Conservation (phyloP, 2,329 filamentous ascomycete species). For the Aspergillus sojae region DNA sequence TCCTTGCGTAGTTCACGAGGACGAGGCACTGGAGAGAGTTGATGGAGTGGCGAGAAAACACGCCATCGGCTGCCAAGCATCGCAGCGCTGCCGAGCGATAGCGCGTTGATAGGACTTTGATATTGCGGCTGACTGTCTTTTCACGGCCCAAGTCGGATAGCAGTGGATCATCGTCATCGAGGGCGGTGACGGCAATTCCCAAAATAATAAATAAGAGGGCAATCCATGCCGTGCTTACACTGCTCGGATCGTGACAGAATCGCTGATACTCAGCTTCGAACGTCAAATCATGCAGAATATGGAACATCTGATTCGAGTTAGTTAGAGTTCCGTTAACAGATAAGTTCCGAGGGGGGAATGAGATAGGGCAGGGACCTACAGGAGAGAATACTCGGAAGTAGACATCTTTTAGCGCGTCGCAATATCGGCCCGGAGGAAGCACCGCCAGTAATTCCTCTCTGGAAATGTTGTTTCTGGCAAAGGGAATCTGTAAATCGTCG, state of each 20-base stretch:
- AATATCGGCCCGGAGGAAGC: conserved; percentile 40
- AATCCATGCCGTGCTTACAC: conserved; percentile 42
- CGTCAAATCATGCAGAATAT: conserved; percentile 45
- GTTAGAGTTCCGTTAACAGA: neutral
- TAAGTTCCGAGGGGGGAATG: neutral
- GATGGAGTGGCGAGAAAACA: conserved; percentile 43
- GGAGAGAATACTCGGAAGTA: conserved; percentile 45
- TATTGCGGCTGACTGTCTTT: conserved; percentile 38
- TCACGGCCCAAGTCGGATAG: conserved; percentile 42
- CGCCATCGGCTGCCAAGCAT: conserved; percentile 43
- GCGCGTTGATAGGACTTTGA: conserved; percentile 38
- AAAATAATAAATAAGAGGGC: conserved; percentile 43
- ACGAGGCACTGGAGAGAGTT: conserved; percentile 44
- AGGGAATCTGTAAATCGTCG: conserved; percentile 37
- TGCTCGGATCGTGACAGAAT: conserved; percentile 39
- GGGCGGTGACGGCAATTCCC: conserved; percentile 41
- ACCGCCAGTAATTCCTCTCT: conserved; percentile 33
- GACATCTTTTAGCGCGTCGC: conserved; percentile 38
- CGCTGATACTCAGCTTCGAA: conserved; percentile 43
- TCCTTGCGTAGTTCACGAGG: conserved; percentile 42
- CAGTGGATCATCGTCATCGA: conserved; percentile 40
- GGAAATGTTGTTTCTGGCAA: conserved; percentile 30
- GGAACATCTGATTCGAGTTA: conserved; percentile 34
- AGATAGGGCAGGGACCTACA: conserved; percentile 26
- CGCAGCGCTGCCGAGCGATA: conserved; percentile 42